Conservation (phyloP, 805 yeast genomes). For the Wickerhamiella brachini region DNA sequence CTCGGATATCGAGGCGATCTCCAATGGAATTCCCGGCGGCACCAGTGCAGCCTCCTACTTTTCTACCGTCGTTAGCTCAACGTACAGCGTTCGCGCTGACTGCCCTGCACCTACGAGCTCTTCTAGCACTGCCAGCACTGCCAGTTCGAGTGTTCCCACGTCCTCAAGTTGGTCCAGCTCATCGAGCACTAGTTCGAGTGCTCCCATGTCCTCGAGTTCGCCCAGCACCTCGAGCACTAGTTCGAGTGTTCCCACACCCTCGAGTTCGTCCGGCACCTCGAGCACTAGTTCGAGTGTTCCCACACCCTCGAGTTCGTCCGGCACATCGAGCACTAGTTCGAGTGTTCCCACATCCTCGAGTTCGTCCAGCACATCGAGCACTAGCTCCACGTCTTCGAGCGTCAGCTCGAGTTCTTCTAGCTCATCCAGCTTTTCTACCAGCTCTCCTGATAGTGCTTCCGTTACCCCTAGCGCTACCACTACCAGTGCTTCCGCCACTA, state of each 20-base stretch:
- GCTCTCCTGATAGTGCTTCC: too few relatives aligned
- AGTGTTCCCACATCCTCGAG: not conserved
- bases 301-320: not conserved
- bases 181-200: not conserved
- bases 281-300: too few relatives aligned
- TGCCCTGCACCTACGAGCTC: too few relatives aligned
- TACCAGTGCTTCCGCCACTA: not conserved
- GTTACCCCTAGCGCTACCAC: not conserved
- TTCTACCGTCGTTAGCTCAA: not conserved
- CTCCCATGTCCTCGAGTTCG: too few relatives aligned
- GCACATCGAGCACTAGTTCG: not conserved
- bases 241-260: not conserved
- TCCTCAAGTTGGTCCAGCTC: not conserved
- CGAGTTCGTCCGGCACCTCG: not conserved
- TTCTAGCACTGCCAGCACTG: not conserved
- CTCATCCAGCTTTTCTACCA: not conserved
- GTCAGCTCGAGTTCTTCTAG: not conserved
- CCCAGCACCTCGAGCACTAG: not conserved
- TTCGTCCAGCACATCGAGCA: not conserved
- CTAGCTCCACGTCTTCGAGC: not conserved
- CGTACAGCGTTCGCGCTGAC: not conserved
- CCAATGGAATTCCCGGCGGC: constrained; percentile 12
- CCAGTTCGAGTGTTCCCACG: not conserved
- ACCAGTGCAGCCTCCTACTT: constrained; percentile 10
- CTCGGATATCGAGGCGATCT: constrained; percentile 5